Percentiles rank a stretch among this genome's conserved stretches.
phyloP scores from a whole-genome alignment of 2,329 filamentous ascomycete genomes.

The Aureobasidium vineae region DNA sequence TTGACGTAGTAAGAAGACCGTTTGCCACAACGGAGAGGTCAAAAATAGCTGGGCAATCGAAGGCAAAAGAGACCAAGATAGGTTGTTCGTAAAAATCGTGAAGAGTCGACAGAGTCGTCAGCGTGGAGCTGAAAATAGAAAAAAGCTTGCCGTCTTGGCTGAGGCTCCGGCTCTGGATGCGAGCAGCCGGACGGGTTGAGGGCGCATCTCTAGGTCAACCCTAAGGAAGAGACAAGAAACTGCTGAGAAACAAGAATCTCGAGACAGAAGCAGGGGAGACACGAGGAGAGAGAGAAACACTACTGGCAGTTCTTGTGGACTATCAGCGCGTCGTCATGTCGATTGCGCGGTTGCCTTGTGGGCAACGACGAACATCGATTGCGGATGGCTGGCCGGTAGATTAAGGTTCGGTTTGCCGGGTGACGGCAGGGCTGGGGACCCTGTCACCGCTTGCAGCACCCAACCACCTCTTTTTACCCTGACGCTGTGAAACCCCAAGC shows the following conservation, averaged over 20 bases:
- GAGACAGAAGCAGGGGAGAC: neutral
- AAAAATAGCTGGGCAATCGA: slow-evolving; percentile 4
- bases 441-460: slow-evolving; percentile 2
- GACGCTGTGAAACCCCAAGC: slow-evolving; percentile 5
- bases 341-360: slow-evolving; percentile 25
- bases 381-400: slow-evolving; percentile 17
- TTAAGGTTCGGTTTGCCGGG: slow-evolving; percentile 10
- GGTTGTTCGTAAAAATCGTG: neutral
- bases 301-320: slow-evolving; percentile 24
- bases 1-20: neutral
- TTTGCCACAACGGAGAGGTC: neutral
- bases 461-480: slow-evolving; percentile 20
- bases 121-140: slow-evolving; percentile 14
- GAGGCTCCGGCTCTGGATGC: slow-evolving; percentile 9
- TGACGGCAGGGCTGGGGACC: slow-evolving; percentile 1
- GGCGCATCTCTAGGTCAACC: slow-evolving; percentile 23
- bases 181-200: slow-evolving; percentile 17
- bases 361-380: slow-evolving; percentile 24
- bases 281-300: neutral
- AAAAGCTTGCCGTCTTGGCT: slow-evolving; percentile 9
- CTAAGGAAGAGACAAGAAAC: slow-evolving; percentile 14
- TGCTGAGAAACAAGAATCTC: slow-evolving; percentile 4
- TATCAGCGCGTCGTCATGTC: slow-evolving; percentile 21
- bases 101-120: slow-evolving; percentile 7
- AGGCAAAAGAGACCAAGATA: slow-evolving; percentile 4